These are phyloP conservation scores for Fusarium buharicum DNA, from an alignment of 2,329 filamentous ascomycete genomes.

Conservation along the genomic window DNA sequence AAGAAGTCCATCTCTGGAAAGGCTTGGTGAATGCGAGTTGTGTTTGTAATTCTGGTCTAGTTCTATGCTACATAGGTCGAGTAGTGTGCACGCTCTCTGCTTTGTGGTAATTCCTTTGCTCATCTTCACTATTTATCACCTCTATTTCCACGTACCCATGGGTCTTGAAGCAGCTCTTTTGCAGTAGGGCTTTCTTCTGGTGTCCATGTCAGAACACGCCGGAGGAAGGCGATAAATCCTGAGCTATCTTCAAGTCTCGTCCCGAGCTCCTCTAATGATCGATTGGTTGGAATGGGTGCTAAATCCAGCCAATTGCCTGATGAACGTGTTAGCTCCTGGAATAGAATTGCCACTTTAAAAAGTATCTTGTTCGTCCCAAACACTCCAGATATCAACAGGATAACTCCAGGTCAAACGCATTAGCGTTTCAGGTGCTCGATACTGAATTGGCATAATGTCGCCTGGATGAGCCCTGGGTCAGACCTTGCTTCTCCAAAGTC, in stretches of 20 bases:
- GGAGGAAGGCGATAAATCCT: constrained; percentile 37
- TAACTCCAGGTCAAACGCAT: constrained; percentile 42
- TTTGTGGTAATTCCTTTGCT: too few species aligned
- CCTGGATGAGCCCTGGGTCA: constrained; percentile 41
- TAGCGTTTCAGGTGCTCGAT: constrained; percentile 42
- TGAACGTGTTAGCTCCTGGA: neutral
- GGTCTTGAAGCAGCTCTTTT: constrained; percentile 39
- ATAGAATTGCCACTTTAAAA: neutral
- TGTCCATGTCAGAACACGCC: constrained; percentile 39
- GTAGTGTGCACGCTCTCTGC: too few species aligned
- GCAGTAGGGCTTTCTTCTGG: constrained; percentile 39
- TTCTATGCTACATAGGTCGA: neutral
- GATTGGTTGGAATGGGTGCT: constrained; percentile 35
- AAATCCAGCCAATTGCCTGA: constrained; percentile 38
- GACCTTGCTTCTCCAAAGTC: constrained; percentile 47
- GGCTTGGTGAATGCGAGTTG: constrained; percentile 4
- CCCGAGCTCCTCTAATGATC: constrained; percentile 35
- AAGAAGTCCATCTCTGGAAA: constrained; percentile 28
- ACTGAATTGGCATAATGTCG: constrained; percentile 46
- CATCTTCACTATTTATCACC: too few species aligned
- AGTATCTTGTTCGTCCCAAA: constrained; percentile 43
- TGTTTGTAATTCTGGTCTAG: too few species aligned
- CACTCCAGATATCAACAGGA: constrained; percentile 47
- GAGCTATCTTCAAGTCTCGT: constrained; percentile 31
- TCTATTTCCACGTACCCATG: constrained; percentile 23